phyloP scores from a whole-genome alignment of 345 rosid species.

The Populus nigra region DNA sequence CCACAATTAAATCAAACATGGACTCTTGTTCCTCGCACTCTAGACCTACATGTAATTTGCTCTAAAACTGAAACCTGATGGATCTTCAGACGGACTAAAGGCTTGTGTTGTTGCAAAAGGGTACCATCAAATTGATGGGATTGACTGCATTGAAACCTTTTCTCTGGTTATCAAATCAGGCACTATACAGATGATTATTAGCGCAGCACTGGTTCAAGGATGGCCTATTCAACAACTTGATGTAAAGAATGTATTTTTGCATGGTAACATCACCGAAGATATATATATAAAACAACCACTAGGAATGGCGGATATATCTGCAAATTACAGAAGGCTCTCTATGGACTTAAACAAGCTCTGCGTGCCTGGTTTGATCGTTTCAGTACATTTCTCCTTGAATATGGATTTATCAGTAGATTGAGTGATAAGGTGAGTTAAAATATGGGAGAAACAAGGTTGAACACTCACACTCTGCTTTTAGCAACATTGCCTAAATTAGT shows the following conservation, averaged over 20 bases:
- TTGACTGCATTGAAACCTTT: neutral
- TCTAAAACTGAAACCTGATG: neutral
- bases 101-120: neutral
- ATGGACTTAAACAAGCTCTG: neutral
- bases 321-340: neutral
- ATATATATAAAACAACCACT: neutral
- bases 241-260: no score
- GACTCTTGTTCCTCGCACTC: neutral
- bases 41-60: neutral
- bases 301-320: neutral
- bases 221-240: neutral
- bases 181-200: neutral
- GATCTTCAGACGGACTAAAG: neutral
- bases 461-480: no score
- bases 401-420: no score
- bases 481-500: no score
- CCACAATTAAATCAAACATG: neutral
- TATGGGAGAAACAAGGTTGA: no score
- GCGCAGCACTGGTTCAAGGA: neutral
- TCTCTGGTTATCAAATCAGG: neutral
- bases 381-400: no score
- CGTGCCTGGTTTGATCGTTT: neutral
- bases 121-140: neutral
- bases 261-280: no score
- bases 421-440: no score